A percentile compares a stretch with the other conserved stretches of the same genome.
Evolutionary conservation across 306 rosid genomes (phyloP).

Genomic region (Citrullus mucosospermus): DNA sequence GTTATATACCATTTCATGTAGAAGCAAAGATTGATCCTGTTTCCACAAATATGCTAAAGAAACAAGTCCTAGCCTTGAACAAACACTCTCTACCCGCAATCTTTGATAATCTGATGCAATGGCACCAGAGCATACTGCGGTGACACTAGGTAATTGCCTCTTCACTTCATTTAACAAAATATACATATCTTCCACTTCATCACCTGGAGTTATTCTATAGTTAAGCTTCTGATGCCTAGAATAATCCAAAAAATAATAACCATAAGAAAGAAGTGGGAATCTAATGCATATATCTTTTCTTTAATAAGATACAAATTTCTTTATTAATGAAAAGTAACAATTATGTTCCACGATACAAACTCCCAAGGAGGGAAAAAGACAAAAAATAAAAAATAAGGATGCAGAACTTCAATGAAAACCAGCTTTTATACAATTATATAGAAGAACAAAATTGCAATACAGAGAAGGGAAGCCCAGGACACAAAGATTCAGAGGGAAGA

Average conservation of each 20-base stretch:
- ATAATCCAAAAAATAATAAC: slow-evolving; percentile 11
- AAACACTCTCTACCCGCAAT: slow-evolving; percentile 91
- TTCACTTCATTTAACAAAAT: slow-evolving; percentile 74
- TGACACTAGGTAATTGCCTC: slow-evolving; percentile 65
- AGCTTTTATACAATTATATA: background rate
- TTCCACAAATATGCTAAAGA: slow-evolving; percentile 94
- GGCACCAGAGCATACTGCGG: slow-evolving; percentile 91
- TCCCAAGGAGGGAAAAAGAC: background rate
- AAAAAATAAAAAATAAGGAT: background rate
- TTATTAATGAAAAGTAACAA: background rate
- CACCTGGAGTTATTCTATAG: slow-evolving; percentile 73
- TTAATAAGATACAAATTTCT: background rate
- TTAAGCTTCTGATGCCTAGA: slow-evolving; percentile 77
- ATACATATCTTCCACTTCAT: slow-evolving; percentile 94
- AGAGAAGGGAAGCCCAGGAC: background rate
- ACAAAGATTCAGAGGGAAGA: background rate
- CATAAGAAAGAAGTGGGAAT: slow-evolving; percentile 1
- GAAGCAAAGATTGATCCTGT: slow-evolving; percentile 89
- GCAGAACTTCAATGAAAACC: background rate
- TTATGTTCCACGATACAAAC: background rate
- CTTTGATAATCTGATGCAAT: slow-evolving; percentile 98
- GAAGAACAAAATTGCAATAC: background rate
- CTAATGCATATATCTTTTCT: background rate
- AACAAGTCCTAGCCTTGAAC: slow-evolving; percentile 99
- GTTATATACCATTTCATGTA: slow-evolving; percentile 80